These are phyloP conservation scores for Zoysia pacifica DNA, from an alignment of 176 grass and related monocot genomes.

Conservation along the genomic window DNA sequence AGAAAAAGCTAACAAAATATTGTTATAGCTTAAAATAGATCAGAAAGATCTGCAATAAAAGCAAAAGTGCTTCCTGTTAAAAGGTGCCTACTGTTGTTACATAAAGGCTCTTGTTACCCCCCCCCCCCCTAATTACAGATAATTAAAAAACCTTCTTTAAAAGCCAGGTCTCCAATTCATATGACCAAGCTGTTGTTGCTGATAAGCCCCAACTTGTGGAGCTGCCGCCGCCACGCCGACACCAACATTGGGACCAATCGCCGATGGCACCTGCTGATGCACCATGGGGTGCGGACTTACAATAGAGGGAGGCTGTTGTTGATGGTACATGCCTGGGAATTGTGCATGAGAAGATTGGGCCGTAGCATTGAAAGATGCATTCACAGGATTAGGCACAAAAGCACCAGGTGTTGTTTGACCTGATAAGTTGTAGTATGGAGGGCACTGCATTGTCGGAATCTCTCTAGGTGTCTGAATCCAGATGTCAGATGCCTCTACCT, in stretches of 20 bases:
- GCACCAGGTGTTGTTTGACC: conserved; percentile 67
- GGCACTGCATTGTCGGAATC: conserved; percentile 55
- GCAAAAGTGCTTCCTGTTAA: conserved; percentile 59
- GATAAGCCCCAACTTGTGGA: conserved; percentile 75
- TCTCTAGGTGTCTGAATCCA: conserved; percentile 75
- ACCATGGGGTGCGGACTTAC: conserved; percentile 69
- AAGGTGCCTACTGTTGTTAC: conserved; percentile 66
- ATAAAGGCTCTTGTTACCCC: conserved; percentile 67
- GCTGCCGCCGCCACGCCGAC: conserved; percentile 65
- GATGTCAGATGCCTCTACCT: conserved; percentile 77
- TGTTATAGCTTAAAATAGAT: conserved; percentile 68
- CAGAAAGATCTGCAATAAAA: conserved; percentile 69
- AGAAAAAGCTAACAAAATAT: conserved; percentile 56
- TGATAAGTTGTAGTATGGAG: conserved; percentile 67
- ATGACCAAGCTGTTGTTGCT: conserved; percentile 68
- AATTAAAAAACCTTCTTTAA: conserved; percentile 59
- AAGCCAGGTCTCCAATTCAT: conserved; percentile 76
- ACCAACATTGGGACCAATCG: conserved; percentile 63
- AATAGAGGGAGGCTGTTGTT: conserved; percentile 63
- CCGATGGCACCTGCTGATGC: conserved; percentile 65
- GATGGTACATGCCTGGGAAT: conserved; percentile 72
- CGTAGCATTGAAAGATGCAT: conserved; percentile 72
- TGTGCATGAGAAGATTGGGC: conserved; percentile 65
- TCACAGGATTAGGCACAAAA: conserved; percentile 67
- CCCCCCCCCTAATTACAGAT: conserved; percentile 64